Conservation (phyloP, 805 yeast genomes). For the Candida tammaniensis region DNA sequence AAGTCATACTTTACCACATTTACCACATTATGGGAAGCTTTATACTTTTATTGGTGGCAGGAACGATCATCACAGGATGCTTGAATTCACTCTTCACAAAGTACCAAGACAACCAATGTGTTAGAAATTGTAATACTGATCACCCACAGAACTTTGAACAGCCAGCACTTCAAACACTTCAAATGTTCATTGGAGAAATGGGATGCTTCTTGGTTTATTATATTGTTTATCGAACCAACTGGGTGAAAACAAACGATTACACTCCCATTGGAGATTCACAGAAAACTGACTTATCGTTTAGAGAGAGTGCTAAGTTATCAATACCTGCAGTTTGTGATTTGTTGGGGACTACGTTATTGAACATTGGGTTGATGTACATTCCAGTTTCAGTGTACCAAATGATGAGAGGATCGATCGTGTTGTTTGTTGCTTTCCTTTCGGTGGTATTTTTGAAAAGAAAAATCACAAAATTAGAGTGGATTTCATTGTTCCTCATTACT, state of each 20-base stretch:
- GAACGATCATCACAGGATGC: conserved; percentile 68
- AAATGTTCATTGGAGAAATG: conserved; percentile 78
- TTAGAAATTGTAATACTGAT: conserved; percentile 49
- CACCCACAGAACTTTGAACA: conserved; percentile 58
- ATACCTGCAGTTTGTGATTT: conserved; percentile 73
- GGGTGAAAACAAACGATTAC: conserved; percentile 6
- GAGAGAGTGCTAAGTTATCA: conserved; percentile 30
- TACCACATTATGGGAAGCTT: too few relatives aligned
- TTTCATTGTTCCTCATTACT: conserved; percentile 59
- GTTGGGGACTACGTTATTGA: conserved; percentile 70
- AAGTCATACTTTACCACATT: too few relatives aligned
- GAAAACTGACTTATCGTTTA: conserved; percentile 10
- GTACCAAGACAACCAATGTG: conserved; percentile 73
- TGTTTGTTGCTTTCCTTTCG: conserved; percentile 72
- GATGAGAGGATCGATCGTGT: conserved; percentile 77
- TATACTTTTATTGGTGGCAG: too few relatives aligned
- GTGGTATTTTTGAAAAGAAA: conserved; percentile 56
- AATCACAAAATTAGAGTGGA: conserved; percentile 66
- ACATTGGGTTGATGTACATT: conserved; percentile 67
- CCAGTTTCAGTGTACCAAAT: conserved; percentile 83
- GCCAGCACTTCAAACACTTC: conserved; percentile 75
- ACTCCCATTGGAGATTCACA: conserved; percentile 9
- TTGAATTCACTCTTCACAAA: conserved; percentile 73
- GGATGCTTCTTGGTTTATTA: conserved; percentile 44
- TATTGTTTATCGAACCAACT: conserved; percentile 11